A percentile compares a stretch with the other conserved stretches of the same genome.
These are phyloP conservation scores for Lachancea quebecensis DNA, from an alignment of 805 yeast species.

Conservation along the genomic window DNA sequence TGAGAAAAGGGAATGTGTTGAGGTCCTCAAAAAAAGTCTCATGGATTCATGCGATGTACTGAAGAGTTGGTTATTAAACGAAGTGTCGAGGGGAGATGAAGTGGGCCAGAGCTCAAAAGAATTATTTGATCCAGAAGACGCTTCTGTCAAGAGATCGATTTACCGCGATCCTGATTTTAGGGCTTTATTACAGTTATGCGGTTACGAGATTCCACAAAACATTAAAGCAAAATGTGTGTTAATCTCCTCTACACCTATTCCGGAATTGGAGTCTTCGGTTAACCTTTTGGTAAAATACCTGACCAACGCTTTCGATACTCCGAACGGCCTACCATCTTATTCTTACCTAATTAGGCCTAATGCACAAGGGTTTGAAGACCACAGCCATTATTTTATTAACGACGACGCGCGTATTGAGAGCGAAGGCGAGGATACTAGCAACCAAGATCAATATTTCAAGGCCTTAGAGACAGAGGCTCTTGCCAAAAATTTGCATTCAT, in stretches of 20 bases:
- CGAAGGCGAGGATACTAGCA: neutral
- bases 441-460: conserved; percentile 5
- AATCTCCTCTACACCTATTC: conserved; percentile 11
- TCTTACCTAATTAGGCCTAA: conserved; percentile 16
- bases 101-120: conserved; percentile 9
- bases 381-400: neutral
- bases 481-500: too few relatives aligned
- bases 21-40: conserved; percentile 17
- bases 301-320: conserved; percentile 20
- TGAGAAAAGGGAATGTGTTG: conserved; percentile 20
- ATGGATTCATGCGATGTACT: conserved; percentile 12
- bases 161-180: conserved; percentile 24
- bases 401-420: neutral
- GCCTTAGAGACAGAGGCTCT: neutral
- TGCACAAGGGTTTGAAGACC: neutral
- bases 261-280: conserved; percentile 11
- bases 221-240: conserved; percentile 18
- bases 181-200: conserved; percentile 19
- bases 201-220: conserved; percentile 19
- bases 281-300: conserved; percentile 17
- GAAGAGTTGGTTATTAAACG: conserved; percentile 12
- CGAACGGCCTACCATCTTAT: conserved; percentile 6
- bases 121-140: conserved; percentile 9
- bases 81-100: conserved; percentile 5
- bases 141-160: conserved; percentile 10